Percentiles rank a stretch among this genome's conserved stretches.
Evolutionary conservation across 306 rosid genomes (phyloP).

Genomic region (Sophora flavescens): DNA sequence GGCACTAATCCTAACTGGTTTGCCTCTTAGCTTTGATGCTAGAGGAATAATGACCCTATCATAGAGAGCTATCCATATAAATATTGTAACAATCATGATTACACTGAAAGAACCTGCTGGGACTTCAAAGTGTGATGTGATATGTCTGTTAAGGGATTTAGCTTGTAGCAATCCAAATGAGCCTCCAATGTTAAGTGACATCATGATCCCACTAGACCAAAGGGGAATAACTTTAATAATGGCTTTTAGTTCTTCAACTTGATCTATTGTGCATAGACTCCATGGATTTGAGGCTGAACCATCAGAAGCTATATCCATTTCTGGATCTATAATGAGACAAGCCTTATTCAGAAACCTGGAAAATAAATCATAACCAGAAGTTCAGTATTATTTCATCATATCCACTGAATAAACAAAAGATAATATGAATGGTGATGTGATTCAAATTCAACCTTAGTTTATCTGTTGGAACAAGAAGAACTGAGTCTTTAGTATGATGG

Average conservation of each 20-base stretch:
- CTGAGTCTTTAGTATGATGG: constrained; percentile 51
- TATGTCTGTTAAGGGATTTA: constrained; percentile 61
- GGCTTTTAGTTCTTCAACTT: constrained; percentile 76
- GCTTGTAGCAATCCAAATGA: constrained; percentile 73
- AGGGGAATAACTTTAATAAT: constrained; percentile 68
- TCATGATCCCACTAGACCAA: constrained; percentile 66
- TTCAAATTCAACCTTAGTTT: constrained; percentile 64
- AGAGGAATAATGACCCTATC: constrained; percentile 64
- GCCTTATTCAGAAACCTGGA: constrained; percentile 71
- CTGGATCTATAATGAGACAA: constrained; percentile 58
- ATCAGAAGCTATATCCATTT: constrained; percentile 56
- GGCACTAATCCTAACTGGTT: constrained; percentile 54
- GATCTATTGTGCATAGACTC: constrained; percentile 68
- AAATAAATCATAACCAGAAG: not conserved
- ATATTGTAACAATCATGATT: constrained; percentile 46
- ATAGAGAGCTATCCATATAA: constrained; percentile 61
- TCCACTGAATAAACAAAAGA: constrained; percentile 10
- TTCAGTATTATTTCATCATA: constrained; percentile 11
- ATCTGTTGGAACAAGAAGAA: constrained; percentile 54
- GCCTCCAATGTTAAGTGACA: constrained; percentile 56
- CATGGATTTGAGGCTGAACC: constrained; percentile 69
- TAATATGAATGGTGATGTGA: not conserved
- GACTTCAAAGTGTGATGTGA: constrained; percentile 57
- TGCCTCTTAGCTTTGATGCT: constrained; percentile 66
- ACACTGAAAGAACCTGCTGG: constrained; percentile 66